Base-by-base conservation (phyloP, 768 basidiomycete genomes). In the Udeniomyces megalosporus region DNA sequence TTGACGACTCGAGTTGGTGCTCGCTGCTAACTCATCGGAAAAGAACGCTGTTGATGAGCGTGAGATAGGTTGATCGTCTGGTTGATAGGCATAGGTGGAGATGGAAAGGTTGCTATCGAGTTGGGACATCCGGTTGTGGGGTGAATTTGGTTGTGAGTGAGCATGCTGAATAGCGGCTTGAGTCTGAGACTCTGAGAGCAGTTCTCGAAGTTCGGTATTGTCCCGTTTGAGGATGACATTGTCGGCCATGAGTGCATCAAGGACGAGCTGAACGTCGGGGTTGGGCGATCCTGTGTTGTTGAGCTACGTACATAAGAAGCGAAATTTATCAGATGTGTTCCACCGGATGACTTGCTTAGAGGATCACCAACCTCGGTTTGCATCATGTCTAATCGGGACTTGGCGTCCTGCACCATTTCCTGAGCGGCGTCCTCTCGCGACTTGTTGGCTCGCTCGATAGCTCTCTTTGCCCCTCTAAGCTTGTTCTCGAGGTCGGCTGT, bases 241-340 rank as follows among this genome's bases (percentile, higher is more conserved):
- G 68, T 88, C 86, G 35, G 82, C 81, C 8, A 91, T 88, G 32
- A 93, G 77, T n/a, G 84, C 82, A 70, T 89, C 88, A 15, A 95
- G 75, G 2, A 62, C 57, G 22, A 52, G 45, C 29, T 62, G 58
- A 38, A 61, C 56, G 34, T 61, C 60, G 28, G 64, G 49, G 51
- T 62, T 48, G 51, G 66, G 60, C 58, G 66, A 54, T n/a, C 52
- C 60, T 52, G 49, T 31, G 35, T 55, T 8, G 42, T 65, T 15
- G 52, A 58, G 46, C 64, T 57, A 35, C 47, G 32, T 45, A 63
- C 35, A 8, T 44, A 51, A 22, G 32, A 49, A 26, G 58, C 48
- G 55, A 35, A 49, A 34, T 49, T 44, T 50, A 47, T 60, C 32
- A n/a, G 35, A 24, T 14, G 17, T 32, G 35, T 24, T 1, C 10